These are phyloP conservation scores for Phycomyces blakesleeanus DNA, from an alignment of 192 early-diverging fungal genomes.

Conservation along the genomic window DNA sequence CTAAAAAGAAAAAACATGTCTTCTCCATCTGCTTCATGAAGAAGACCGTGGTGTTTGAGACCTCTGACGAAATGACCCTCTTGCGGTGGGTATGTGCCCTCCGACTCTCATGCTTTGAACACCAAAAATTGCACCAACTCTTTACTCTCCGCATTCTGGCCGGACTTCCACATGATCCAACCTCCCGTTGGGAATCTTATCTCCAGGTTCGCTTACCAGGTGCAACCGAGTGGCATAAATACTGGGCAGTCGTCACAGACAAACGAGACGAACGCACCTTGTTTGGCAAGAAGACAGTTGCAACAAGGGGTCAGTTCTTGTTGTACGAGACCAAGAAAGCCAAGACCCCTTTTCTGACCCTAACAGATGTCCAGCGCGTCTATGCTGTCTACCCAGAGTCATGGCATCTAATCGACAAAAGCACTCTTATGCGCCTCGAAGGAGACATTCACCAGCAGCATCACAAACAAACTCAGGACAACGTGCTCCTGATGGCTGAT, in stretches of 20 bases:
- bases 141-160: conserved; percentile 58
- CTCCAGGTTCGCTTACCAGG: conserved; percentile 50
- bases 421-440: conserved; percentile 36
- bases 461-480: background rate
- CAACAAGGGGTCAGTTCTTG: conserved; percentile 40
- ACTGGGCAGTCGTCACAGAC: conserved; percentile 48
- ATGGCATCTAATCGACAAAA: conserved; percentile 33
- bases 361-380: conserved; percentile 47
- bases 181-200: conserved; percentile 37
- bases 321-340: conserved; percentile 50
- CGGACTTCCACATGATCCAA: conserved; percentile 17
- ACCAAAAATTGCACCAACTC: conserved; percentile 67
- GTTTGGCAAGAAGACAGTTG: conserved; percentile 28
- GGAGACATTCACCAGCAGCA: conserved; percentile 18
- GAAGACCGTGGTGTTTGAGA: conserved; percentile 7
- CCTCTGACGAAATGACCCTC: conserved; percentile 17
- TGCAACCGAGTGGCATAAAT: conserved; percentile 41
- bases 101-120: conserved; percentile 71
- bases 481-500: conserved; percentile 33
- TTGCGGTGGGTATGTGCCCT: conserved; percentile 63
- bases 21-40: conserved; percentile 44
- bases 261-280: conserved; percentile 44
- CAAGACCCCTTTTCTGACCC: conserved; percentile 43
- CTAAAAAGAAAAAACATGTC: conserved; percentile 61
- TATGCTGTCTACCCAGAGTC: conserved; percentile 55